Conservation (phyloP, 345 rosid genomes). For the Acer negundo region DNA sequence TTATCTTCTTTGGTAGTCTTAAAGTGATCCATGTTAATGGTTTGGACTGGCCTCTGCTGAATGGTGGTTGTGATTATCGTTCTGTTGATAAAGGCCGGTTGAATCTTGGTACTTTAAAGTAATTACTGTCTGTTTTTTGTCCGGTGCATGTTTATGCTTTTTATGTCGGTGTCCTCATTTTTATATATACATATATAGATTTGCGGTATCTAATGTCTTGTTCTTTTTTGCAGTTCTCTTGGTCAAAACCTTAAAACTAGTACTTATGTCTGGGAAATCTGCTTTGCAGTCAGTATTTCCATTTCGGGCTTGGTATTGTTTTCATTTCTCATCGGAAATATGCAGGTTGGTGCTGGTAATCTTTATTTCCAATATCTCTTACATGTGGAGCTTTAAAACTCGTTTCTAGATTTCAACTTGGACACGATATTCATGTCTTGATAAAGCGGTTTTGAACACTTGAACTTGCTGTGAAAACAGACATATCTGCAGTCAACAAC, state of each 20-base stretch:
- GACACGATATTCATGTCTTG: not conserved
- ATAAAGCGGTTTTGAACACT: conserved; percentile 6
- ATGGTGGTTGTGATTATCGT: not conserved
- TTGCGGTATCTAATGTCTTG: conserved; percentile 8
- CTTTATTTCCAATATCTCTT: not conserved
- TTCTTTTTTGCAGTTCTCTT: conserved; percentile 44
- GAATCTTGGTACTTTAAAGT: not conserved
- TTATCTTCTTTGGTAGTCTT: not conserved
- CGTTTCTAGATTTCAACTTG: not conserved
- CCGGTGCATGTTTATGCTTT: not conserved
- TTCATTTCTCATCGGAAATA: conserved; percentile 80
- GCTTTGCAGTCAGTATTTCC: conserved; percentile 68
- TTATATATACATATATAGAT: not conserved
- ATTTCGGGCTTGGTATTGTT: conserved; percentile 71
- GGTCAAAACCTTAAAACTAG: conserved; percentile 85
- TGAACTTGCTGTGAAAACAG: conserved; percentile 36
- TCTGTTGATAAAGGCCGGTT: not conserved
- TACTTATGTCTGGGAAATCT: conserved; percentile 67
- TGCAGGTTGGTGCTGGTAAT: conserved; percentile 64
- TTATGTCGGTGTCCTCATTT: not conserved
- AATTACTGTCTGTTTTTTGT: not conserved
- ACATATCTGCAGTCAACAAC: conserved; percentile 81
- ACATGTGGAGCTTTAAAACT: not conserved
- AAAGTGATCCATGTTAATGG: not conserved
- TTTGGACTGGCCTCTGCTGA: not conserved